Evolutionary conservation across 352 stramenopile genomes (phyloP).

Genomic region (Pythium sukuiense): DNA sequence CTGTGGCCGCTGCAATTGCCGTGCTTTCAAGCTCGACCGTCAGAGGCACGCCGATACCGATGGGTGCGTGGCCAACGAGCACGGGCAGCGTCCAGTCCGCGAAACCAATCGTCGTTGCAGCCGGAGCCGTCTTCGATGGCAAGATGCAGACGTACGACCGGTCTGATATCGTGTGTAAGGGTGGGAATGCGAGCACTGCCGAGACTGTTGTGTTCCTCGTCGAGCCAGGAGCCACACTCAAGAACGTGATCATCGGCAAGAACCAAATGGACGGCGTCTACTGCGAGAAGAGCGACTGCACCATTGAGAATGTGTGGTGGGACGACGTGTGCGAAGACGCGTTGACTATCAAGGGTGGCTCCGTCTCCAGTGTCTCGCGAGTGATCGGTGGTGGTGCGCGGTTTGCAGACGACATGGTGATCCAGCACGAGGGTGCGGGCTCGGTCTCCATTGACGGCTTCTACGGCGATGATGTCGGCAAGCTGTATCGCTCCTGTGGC

Average conservation of each 20-base stretch:
- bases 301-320: conserved; percentile 40
- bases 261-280: conserved; percentile 50
- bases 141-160: conserved; percentile 59
- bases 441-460: conserved; percentile 36
- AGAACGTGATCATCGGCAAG: conserved; percentile 60
- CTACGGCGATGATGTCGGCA: conserved; percentile 33
- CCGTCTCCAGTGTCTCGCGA: conserved; percentile 24
- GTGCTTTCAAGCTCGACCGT: not conserved
- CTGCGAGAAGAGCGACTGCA: conserved; percentile 34
- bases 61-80: conserved; percentile 28
- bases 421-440: conserved; percentile 33
- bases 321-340: conserved; percentile 35
- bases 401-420: conserved; percentile 35
- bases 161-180: conserved; percentile 42
- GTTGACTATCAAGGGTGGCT: conserved; percentile 32
- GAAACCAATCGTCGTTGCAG: conserved; percentile 35
- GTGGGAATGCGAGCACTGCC: conserved; percentile 27
- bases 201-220: conserved; percentile 38
- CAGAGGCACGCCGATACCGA: conserved; percentile 19
- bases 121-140: conserved; percentile 49
- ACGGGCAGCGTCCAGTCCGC: conserved; percentile 25
- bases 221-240: conserved; percentile 44
- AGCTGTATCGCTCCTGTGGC: conserved; percentile 37
- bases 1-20: not conserved
- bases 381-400: conserved; percentile 32